Percentiles rank a stretch among this genome's conserved stretches.
phyloP scores from a whole-genome alignment of 2,329 filamentous ascomycete species.

The Tolypocladium tundrense region DNA sequence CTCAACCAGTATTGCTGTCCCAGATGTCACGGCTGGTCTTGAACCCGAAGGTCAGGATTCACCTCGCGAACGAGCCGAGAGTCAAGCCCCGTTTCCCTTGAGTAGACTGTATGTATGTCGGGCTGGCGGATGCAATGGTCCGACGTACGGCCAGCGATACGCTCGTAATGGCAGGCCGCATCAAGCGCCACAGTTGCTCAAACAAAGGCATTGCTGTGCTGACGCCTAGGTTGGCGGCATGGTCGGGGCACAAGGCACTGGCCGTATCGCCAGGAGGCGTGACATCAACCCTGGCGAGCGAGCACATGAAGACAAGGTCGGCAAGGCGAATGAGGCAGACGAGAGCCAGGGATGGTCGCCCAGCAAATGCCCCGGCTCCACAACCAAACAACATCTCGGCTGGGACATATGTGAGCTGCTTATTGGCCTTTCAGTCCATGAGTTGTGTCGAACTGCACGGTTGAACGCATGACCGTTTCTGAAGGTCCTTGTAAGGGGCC shows the following conservation, averaged over 20 bases:
- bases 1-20: neutral
- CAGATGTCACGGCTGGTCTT: neutral
- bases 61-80: neutral
- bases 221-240: neutral
- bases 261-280: neutral
- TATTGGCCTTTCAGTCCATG: slow-evolving; percentile 22
- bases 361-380: neutral
- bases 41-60: too few relatives aligned
- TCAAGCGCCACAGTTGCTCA: neutral
- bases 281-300: neutral
- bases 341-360: neutral
- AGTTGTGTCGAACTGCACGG: slow-evolving; percentile 33
- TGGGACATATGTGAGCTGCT: neutral
- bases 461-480: slow-evolving; percentile 43
- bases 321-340: neutral
- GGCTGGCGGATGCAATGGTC: neutral
- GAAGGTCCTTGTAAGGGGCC: slow-evolving; percentile 23
- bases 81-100: neutral
- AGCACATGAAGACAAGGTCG: neutral
- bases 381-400: neutral
- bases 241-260: neutral
- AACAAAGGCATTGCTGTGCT: neutral
- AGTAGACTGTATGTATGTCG: neutral
- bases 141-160: neutral
- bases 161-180: neutral